These are phyloP conservation scores for Hypoxylon crocopeplum DNA, from an alignment of 495 filamentous ascomycete genomes.

Conservation along the genomic window DNA sequence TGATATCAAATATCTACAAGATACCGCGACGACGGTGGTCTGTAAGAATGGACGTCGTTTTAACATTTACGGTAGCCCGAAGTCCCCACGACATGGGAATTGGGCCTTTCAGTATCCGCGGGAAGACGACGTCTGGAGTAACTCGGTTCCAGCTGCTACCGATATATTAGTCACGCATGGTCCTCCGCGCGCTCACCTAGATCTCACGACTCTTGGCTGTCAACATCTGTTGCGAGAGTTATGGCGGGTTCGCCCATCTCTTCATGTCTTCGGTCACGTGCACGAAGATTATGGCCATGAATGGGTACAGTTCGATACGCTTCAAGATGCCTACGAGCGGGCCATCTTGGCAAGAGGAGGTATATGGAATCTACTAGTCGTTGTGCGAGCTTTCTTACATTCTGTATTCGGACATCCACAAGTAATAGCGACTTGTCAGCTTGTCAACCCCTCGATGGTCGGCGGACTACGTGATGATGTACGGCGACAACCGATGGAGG, in stretches of 20 bases:
- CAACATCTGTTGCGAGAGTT: conserved; percentile 69
- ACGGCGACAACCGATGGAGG: conserved; percentile 7
- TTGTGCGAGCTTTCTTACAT: not conserved
- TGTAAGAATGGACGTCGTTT: conserved; percentile 43
- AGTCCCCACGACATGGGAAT: conserved; percentile 39
- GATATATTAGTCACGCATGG: conserved; percentile 82
- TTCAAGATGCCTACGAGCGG: conserved; percentile 34
- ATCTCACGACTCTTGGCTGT: conserved; percentile 66
- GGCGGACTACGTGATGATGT: conserved; percentile 13
- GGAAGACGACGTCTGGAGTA: conserved; percentile 29
- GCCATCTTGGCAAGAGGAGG: conserved; percentile 31
- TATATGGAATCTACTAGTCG: conserved; percentile 25
- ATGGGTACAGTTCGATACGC: conserved; percentile 30
- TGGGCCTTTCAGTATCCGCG: conserved; percentile 41
- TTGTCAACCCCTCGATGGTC: conserved; percentile 16
- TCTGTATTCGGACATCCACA: not conserved
- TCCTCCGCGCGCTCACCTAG: conserved; percentile 69
- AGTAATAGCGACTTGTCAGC: not conserved
- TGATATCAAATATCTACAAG: conserved; percentile 56
- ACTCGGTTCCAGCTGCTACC: conserved; percentile 60
- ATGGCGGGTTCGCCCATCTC: conserved; percentile 67
- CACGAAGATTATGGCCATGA: conserved; percentile 61
- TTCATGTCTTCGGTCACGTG: conserved; percentile 83
- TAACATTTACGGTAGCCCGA: conserved; percentile 50
- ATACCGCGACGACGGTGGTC: conserved; percentile 39